Evolutionary conservation across 139 green algal species (phyloP).

Genomic region (Tetradesmus lagerheimii): DNA sequence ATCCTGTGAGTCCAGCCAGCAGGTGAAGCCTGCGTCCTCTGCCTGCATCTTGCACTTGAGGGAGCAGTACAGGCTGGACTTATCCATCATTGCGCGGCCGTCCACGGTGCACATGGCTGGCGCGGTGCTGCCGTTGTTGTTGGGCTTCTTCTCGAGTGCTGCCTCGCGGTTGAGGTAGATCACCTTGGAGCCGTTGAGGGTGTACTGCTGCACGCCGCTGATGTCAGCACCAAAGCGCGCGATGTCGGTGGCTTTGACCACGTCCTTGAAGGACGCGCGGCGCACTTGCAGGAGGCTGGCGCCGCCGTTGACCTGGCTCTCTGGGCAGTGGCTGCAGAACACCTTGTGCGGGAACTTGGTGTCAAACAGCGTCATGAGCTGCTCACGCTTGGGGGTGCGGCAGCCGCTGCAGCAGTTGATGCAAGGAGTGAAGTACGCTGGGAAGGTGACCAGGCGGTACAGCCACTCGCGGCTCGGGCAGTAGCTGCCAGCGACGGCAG

Average conservation of each 20-base stretch:
- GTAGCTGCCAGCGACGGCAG: background rate
- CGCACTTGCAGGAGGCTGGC: conserved; percentile 20
- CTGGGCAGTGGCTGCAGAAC: conserved; percentile 49
- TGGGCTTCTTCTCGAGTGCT: conserved; percentile 1
- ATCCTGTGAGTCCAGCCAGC: conserved; percentile 43
- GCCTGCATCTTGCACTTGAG: conserved; percentile 51
- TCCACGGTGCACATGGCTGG: conserved; percentile 46
- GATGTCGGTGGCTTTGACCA: conserved; percentile 50
- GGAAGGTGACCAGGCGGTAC: conserved; percentile 50
- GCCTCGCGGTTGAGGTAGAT: conserved; percentile 44
- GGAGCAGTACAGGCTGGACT: conserved; percentile 41
- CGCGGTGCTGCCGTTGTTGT: conserved; percentile 9
- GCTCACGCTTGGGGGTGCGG: conserved; percentile 52
- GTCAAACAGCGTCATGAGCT: conserved; percentile 52
- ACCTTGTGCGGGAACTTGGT: conserved; percentile 32
- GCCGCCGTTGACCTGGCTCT: background rate
- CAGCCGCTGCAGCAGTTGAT: conserved; percentile 10
- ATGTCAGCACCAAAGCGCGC: conserved; percentile 44
- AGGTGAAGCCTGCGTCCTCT: conserved; percentile 41
- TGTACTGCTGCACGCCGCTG: conserved; percentile 53
- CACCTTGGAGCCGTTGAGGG: conserved; percentile 53
- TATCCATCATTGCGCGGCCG: conserved; percentile 54
- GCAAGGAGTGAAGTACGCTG: conserved; percentile 52
- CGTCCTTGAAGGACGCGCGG: conserved; percentile 46
- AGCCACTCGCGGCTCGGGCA: conserved; percentile 42